Base-by-base conservation (phyloP, 495 filamentous ascomycete species). In the Gamarada debralockiae region DNA sequence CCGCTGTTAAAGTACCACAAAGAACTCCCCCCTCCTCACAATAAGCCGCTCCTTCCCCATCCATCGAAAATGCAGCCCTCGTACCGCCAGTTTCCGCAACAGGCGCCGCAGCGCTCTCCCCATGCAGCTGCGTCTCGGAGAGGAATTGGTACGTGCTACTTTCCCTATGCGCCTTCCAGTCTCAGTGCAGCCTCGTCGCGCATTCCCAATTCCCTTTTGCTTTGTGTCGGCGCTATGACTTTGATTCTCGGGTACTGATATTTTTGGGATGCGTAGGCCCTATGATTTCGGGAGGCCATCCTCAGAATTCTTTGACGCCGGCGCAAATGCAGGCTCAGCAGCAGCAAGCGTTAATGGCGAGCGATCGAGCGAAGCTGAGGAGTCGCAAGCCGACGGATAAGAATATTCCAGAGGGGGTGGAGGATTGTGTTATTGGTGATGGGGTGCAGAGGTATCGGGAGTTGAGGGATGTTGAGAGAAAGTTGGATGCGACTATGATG, bases 401-500 rank as follows among this genome's bases (percentile, higher is more conserved):
- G 76, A 90, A 85, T 54, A 83, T 99, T 17, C 92, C 95, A 47
- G 91, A 96, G 52, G 90, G 87, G 34, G 72, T 96, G 36, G 89
- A 95, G 61, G 84, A 90, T 12, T 73, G 83, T 33, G 71, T 87
- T 34, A 83, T 92, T 53, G 88, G 90, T 42, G 87, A 95, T 65
- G 85, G 85, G 27, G 90, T 89, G 17, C 73, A 83, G 61, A 80
- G 89, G 53, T 99, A 99, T 69, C 81, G 81, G 61, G 77, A 82
- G 47, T 71, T 97, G 56, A 81, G 88, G 66, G 92, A 96, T 43
- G 67, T 95, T 36, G 95, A 99, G 78, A 81, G 90, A 65, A 81
- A 83, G 49, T 75, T 97, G 48, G 95, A 99, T 73, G 89, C 91
- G 20, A 86, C 89, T n/a, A 93, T 97, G 76, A 88, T 93, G 67